Base-by-base conservation (phyloP, 345 rosid species). In the Combretum micranthum region DNA sequence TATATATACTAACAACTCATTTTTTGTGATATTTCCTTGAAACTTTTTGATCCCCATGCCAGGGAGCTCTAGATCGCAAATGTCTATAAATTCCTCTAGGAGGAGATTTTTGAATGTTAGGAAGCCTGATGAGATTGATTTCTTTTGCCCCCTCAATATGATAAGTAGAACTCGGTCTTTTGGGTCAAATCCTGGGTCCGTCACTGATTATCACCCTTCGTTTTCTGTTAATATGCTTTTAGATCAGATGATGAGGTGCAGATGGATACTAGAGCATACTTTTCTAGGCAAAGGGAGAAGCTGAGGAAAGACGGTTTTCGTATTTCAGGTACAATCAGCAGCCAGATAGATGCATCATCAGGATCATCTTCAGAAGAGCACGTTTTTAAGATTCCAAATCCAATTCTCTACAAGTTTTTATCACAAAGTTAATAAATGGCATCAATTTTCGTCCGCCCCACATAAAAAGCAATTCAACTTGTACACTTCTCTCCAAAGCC, bases 311-410 rank as follows among this genome's bases (percentile, higher is more conserved):
- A 59, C 22, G 84, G 75, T 4, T 66, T 71, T 53, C 81, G 72
- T 6, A 56, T 86, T 16, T 13, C 65, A 9, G 78, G 90, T 32
- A 74, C 80, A 20, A 83, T 88, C 52, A 77, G 88, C 66, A 70
- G 76, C 71, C 79, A 68, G 58, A 72, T 91, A 81, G 96, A 86
- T 75, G 86, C 83, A 65, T 68, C 85, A 60, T 75, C 74, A 0
- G 81, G 81, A 13, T 65, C 65, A 15, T 58, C 55, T 61, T 25
- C 48, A 47, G 85, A 83, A 43, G 65, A 64, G 55, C 81, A 61
- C 10, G 64, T 81, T 50, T 81, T 91, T 49, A 86, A 85, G 76
- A 73, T 91, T 77, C 98, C 92, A 32, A 85, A 73, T 46, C 87
- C 83, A 15, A 17, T 63, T 0, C 73, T 63, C 15, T 16, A 44